These are phyloP conservation scores for Penicillium pulvis DNA, from an alignment of 495 filamentous ascomycete species.

Conservation along the genomic window DNA sequence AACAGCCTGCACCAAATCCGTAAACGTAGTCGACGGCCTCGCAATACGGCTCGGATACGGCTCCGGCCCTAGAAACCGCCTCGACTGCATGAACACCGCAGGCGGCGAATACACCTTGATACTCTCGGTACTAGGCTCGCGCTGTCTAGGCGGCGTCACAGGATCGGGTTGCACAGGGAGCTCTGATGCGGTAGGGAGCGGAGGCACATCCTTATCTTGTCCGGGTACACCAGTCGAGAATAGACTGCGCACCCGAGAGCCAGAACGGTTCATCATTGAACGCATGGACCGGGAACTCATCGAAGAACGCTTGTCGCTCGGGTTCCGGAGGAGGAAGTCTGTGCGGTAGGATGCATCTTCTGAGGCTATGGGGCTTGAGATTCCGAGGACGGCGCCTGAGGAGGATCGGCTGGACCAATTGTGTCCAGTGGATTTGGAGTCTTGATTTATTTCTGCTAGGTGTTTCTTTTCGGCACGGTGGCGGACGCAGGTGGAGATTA, in stretches of 20 bases:
- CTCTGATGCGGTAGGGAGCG: constrained; percentile 13
- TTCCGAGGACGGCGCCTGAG: constrained; percentile 46
- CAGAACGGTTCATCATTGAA: constrained; percentile 39
- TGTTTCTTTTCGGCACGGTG: constrained; percentile 20
- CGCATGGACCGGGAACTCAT: constrained; percentile 32
- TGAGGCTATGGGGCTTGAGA: constrained; percentile 59
- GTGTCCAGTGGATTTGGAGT: constrained; percentile 14
- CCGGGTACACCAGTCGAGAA: constrained; percentile 25
- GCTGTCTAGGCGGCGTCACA: constrained; percentile 38
- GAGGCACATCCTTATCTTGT: constrained; percentile 26
- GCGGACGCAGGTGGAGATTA: constrained; percentile 47
- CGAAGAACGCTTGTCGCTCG: constrained; percentile 26
- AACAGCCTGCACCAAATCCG: constrained; percentile 63
- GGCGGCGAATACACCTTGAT: constrained; percentile 74
- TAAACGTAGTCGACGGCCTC: constrained; percentile 61
- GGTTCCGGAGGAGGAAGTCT: constrained; percentile 56
- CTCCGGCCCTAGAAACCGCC: constrained; percentile 31
- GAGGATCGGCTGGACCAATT: constrained; percentile 40
- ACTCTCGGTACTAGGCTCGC: constrained; percentile 62
- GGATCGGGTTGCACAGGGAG: constrained; percentile 19
- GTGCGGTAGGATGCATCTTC: constrained; percentile 54
- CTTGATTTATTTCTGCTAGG: constrained; percentile 8
- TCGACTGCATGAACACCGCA: constrained; percentile 36
- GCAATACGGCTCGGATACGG: constrained; percentile 32
- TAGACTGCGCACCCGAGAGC: constrained; percentile 40